A percentile compares a stretch with the other conserved stretches of the same genome.
phyloP scores from a whole-genome alignment of 2,329 filamentous ascomycete genomes.

The Trichophyton mentagrophytes region DNA sequence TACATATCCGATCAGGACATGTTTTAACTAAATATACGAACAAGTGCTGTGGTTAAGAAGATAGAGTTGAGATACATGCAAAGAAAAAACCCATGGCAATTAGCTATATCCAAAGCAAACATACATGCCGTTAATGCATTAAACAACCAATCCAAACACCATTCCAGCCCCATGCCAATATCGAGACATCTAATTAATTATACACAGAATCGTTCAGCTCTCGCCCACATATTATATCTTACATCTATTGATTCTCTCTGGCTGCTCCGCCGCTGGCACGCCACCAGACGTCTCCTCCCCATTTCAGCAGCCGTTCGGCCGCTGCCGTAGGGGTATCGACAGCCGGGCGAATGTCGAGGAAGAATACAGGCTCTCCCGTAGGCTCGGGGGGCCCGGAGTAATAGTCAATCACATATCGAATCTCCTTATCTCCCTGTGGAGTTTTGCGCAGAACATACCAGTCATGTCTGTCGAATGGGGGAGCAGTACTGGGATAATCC shows the following conservation, averaged over 20 bases:
- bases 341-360: conserved; percentile 83
- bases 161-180: neutral
- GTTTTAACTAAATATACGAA: too few species aligned
- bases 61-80: too few species aligned
- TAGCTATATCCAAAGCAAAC: too few species aligned
- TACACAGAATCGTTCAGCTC: neutral
- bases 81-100: too few species aligned
- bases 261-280: conserved; percentile 62
- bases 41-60: too few species aligned
- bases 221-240: neutral
- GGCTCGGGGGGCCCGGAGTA: conserved; percentile 73
- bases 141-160: neutral
- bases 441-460: conserved; percentile 76
- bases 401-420: conserved; percentile 95
- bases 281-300: conserved; percentile 93
- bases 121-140: neutral
- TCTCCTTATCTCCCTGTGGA: conserved; percentile 56
- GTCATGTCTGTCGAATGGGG: conserved; percentile 92
- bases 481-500: conserved; percentile 48
- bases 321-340: conserved; percentile 67
- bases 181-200: neutral
- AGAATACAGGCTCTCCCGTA: conserved; percentile 87
- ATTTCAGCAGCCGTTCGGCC: conserved; percentile 70
- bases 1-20: too few species aligned
- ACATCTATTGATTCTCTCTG: conserved; percentile 25